Conservation (phyloP, 108 stramenopile genomes). For the Pseudonitzschia delicatissima region DNA sequence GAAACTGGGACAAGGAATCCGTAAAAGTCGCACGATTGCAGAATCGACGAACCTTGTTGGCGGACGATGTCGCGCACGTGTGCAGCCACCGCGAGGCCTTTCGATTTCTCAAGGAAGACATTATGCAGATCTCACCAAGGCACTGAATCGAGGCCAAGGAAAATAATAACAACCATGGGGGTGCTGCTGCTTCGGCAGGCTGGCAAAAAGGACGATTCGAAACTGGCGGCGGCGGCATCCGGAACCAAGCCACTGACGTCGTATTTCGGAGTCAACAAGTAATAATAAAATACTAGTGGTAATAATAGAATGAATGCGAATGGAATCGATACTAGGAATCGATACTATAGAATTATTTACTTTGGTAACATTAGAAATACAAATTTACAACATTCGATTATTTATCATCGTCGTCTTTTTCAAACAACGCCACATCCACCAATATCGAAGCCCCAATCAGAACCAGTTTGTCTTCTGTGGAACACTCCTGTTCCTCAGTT, state of each 20-base stretch:
- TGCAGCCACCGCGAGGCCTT: conserved; percentile 63
- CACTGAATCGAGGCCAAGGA: background rate
- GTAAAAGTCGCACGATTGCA: conserved; percentile 67
- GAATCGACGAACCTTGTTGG: conserved; percentile 71
- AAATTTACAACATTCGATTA: no score
- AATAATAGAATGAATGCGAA: no score
- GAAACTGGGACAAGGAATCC: conserved; percentile 65
- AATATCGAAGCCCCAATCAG: conserved; percentile 27
- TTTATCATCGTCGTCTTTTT: conserved; percentile 24
- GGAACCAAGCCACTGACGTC: conserved; percentile 37
- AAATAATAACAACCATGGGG: background rate
- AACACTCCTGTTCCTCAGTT: no score
- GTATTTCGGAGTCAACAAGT: conserved; percentile 23
- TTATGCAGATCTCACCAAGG: conserved; percentile 41
- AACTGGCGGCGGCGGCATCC: conserved; percentile 23
- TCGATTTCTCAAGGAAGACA: conserved; percentile 70
- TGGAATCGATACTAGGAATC: no score
- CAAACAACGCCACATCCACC: conserved; percentile 24
- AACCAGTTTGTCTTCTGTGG: conserved; percentile 27
- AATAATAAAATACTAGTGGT: no score
- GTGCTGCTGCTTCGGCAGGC: background rate
- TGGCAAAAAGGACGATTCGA: conserved; percentile 5
- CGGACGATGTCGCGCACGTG: conserved; percentile 75
- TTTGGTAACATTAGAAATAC: no score
- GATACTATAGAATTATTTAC: no score